Evolutionary conservation across 768 basidiomycete genomes (phyloP).

Genomic region (Russula sp.): DNA sequence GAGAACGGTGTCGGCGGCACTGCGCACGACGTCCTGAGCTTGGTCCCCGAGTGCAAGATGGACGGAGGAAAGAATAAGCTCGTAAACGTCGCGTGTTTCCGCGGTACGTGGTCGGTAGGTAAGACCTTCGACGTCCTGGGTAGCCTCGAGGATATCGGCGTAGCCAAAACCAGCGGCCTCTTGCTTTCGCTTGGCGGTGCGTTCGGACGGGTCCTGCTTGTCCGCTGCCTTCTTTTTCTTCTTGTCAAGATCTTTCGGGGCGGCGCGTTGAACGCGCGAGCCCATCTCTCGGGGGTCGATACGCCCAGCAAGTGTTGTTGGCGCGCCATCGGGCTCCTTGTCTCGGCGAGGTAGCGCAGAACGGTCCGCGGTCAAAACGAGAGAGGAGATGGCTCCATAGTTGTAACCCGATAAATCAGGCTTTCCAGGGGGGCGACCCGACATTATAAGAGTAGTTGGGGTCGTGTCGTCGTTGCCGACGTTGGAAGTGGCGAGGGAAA

Average conservation of each 20-base stretch:
- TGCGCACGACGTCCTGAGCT: constrained; percentile 92
- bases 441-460: constrained; percentile 36
- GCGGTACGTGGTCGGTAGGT: constrained; percentile 90
- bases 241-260: constrained; percentile 86
- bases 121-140: constrained; percentile 89
- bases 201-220: constrained; percentile 55
- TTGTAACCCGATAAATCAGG: constrained; percentile 90
- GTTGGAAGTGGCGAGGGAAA: constrained; percentile 2
- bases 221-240: constrained; percentile 85
- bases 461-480: constrained; percentile 25
- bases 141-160: constrained; percentile 90
- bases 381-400: constrained; percentile 91
- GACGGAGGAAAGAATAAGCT: constrained; percentile 80
- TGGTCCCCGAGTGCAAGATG: constrained; percentile 88
- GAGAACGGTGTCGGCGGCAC: constrained; percentile 89
- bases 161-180: constrained; percentile 70
- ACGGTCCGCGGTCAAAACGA: constrained; percentile 90
- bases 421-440: constrained; percentile 47
- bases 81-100: constrained; percentile 93
- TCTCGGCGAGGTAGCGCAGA: constrained; percentile 79
- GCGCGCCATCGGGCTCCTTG: constrained; percentile 96
- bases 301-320: constrained; percentile 86
- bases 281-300: constrained; percentile 94
- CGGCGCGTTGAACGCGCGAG: constrained; percentile 76
- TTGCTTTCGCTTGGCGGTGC: constrained; percentile 56